Base-by-base conservation (phyloP, 768 basidiomycete species). In the Sporobolomyces phaffii region DNA sequence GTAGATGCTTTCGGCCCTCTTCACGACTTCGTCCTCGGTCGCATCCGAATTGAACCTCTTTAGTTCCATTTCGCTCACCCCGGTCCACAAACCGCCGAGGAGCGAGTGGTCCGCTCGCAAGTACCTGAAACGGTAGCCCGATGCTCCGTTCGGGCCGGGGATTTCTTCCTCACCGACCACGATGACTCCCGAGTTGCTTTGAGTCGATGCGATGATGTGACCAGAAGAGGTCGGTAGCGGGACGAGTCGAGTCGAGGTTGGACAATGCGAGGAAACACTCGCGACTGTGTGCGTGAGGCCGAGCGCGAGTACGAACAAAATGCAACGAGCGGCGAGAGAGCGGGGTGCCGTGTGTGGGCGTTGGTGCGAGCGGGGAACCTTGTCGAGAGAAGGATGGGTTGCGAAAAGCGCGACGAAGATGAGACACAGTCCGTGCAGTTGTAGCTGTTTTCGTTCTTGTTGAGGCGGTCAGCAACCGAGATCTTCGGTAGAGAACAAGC, bases 171-270 rank as follows among this genome's bases (percentile, higher is more conserved):
- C 89, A 33, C 85, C 92, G 11, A 96, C 91, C 3, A 87, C 83
- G 38, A 97, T 84, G 18, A 87, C 79, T 2, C 92, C 92, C 1
- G 90, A 93, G n/a, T 82, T 77, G 24, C 88, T 88, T 61, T 84
- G 81, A 24, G 82, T 81, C 2, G 87, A 82, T 2, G 83, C 88
- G 53, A 87, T 83, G 29, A 91, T 83, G 40, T 81, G 83, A 5
- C 43, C 22, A 14, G 47, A 34, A 7, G 52, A 7, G 2, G 47
- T 29, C 18, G 33, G 54, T 2, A 8, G 56, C 33, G 14, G 56
- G 28, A 29, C 5, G 44, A n/a, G 44, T 28, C 11, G 43, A 43
- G 26, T 22, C 1, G 69, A 66, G 8, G 48, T 47, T 5, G 62
- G 65, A 34, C 65, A 67, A 49, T 67, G 70, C 0, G 47, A 24